These are phyloP conservation scores for Tetrahymena malaccensis DNA, from an alignment of 73 alveolate species.

Conservation along the genomic window DNA sequence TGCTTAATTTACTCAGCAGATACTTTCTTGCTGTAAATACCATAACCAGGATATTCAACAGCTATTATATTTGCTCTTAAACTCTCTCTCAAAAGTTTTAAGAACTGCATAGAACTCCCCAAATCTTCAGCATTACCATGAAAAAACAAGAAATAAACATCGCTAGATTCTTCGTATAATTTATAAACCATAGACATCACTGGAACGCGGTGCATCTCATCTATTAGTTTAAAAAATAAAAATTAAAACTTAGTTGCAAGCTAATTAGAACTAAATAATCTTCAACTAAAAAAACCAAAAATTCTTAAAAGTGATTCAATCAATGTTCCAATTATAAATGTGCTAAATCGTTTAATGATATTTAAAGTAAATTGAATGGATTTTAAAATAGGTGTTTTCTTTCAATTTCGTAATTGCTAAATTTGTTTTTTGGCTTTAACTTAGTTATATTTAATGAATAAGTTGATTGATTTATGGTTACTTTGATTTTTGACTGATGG, in stretches of 20 bases:
- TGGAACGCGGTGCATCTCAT: not conserved
- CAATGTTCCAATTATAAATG: too few relatives aligned
- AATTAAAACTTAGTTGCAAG: not conserved
- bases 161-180: not conserved
- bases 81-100: not conserved
- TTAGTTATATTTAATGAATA: too few relatives aligned
- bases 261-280: not conserved
- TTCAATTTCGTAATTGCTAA: too few relatives aligned
- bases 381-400: too few relatives aligned
- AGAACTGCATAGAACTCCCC: not conserved
- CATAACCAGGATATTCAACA: constrained; percentile 95
- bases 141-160: constrained; percentile 24
- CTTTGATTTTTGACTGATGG: not conserved
- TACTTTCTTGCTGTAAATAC: constrained; percentile 63
- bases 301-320: too few relatives aligned
- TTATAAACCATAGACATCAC: not conserved
- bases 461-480: not conserved
- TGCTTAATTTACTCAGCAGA: not conserved
- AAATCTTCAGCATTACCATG: constrained; percentile 38
- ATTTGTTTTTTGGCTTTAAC: too few relatives aligned
- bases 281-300: not conserved
- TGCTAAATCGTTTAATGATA: too few relatives aligned
- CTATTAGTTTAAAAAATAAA: not conserved
- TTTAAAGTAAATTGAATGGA: too few relatives aligned
- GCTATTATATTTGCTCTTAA: constrained; percentile 67